Conservation (phyloP, 257 asterid species). For the Solanum corneliomulleri region DNA sequence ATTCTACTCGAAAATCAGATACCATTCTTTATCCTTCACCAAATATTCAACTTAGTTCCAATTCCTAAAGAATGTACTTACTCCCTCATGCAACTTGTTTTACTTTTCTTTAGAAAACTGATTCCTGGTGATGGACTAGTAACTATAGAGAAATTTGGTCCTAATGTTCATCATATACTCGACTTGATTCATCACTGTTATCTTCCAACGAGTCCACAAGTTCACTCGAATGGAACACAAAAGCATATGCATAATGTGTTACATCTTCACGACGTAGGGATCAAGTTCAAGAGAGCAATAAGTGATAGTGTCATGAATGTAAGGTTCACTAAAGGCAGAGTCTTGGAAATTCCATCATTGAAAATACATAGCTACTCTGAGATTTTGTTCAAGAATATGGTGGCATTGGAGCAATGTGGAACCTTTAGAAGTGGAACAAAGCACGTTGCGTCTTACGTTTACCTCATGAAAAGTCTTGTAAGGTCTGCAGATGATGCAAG, state of each 20-base stretch:
- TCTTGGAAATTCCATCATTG: constrained; percentile 25
- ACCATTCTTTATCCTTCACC: constrained; percentile 38
- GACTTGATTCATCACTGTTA: constrained; percentile 40
- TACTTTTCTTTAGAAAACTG: constrained; percentile 27
- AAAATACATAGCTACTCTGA: constrained; percentile 22
- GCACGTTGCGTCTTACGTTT: constrained; percentile 20
- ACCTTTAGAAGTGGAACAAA: constrained; percentile 9
- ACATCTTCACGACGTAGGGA: constrained; percentile 14
- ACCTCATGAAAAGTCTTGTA: constrained; percentile 26
- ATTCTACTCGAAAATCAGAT: constrained; percentile 40
- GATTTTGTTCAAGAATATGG: constrained; percentile 29
- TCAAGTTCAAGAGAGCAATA: constrained; percentile 11
- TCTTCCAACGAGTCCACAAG: constrained; percentile 18
- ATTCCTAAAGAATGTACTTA: constrained; percentile 13
- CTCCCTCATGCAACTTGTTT: constrained; percentile 29
- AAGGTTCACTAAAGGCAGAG: constrained; percentile 5
- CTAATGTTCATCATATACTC: constrained; percentile 27
- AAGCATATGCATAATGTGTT: background rate
- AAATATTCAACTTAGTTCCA: constrained; percentile 26
- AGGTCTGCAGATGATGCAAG: constrained; percentile 19
- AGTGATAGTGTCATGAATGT: constrained; percentile 15
- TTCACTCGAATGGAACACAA: background rate
- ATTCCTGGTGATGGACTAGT: constrained; percentile 7
- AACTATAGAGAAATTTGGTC: background rate
- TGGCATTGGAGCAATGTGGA: constrained; percentile 36